Evolutionary conservation across 805 yeast species (phyloP).

Genomic region (Kazachstania martiniae): DNA sequence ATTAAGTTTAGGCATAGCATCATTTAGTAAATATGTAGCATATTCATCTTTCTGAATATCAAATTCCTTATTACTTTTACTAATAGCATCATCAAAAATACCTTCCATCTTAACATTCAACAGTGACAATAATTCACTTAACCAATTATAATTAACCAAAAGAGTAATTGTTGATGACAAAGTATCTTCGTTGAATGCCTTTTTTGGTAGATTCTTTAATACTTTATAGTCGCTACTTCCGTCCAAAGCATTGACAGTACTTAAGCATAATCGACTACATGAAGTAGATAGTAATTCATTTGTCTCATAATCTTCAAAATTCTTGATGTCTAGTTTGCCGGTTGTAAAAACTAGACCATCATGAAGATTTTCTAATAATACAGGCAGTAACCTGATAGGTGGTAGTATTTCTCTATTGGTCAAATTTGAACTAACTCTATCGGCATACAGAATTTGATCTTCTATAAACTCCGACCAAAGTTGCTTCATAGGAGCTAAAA

Average conservation of each 20-base stretch:
- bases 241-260: conserved; percentile 4
- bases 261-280: conserved; percentile 1
- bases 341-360: conserved; percentile 26
- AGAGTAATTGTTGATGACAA: conserved; percentile 36
- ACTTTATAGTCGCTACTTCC: conserved; percentile 1
- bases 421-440: conserved; percentile 24
- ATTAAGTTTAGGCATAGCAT: conserved; percentile 56
- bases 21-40: conserved; percentile 36
- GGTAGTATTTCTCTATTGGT: conserved; percentile 33
- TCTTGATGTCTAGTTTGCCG: conserved; percentile 1
- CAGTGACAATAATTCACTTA: conserved; percentile 32
- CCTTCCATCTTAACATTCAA: conserved; percentile 11
- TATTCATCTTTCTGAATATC: conserved; percentile 31
- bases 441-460: conserved; percentile 39
- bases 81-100: conserved; percentile 13
- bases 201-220: neutral
- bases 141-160: conserved; percentile 44
- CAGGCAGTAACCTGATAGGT: conserved; percentile 38
- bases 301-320: conserved; percentile 1
- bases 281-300: conserved; percentile 1
- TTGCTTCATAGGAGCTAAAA: conserved; percentile 39
- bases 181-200: conserved; percentile 6
- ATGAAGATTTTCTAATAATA: conserved; percentile 29
- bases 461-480: conserved; percentile 53
- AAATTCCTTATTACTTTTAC: conserved; percentile 19